Base-by-base conservation (phyloP, 1,284 basidiomycete species). In the Sanghuangporus baumii region DNA sequence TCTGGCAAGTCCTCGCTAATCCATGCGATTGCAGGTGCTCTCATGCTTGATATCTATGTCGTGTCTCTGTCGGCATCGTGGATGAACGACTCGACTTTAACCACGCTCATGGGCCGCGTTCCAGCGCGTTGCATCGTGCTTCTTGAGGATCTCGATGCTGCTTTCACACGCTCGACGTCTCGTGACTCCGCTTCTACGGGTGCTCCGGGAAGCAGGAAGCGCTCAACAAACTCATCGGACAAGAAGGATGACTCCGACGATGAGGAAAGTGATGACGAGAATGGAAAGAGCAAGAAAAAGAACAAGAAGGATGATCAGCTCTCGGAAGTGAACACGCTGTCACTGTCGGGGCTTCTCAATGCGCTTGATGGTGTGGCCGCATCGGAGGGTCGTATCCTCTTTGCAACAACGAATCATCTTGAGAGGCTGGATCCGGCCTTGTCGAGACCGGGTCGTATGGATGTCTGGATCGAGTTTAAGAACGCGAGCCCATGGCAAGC, bases 381-480 rank as follows among this genome's bases (percentile, higher is more conserved):
- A 14, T 84, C 87, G 0, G 91, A 94, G 71, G 92, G 92, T 6
- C 80, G 92, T 3, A 82, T 93, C 46, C 78, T 94, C 47, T 93
- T 94, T 67, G 91, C 90, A 86, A 91, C 89, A 14, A 93, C 91
- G 5, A 94, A 94, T 71, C 89, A 93, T 69, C 76, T 92, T n/a
- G 89, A 93, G 68, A 81, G 84, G 34, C 82, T 94, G 3, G 92
- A 94, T 69, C 88, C 90, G 5, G 92, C 92, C 0, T 80, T 94
- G 6, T 88, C 88, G 7, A 84, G 89, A 62, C 88, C 89, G n/a
- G 92, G 92, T 16, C 89, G 92, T 34, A 92, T 93, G 86, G 92
- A 94, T 68, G 89, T 94, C 3, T 92, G 89, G 89, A 81, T 94
- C 58, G 89, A 93, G 73, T 94, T 94, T 79, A 88, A 85, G 76